These are phyloP conservation scores for Phlyctochytrium planicorne DNA, from an alignment of 192 early-diverging fungal species.

Conservation along the genomic window DNA sequence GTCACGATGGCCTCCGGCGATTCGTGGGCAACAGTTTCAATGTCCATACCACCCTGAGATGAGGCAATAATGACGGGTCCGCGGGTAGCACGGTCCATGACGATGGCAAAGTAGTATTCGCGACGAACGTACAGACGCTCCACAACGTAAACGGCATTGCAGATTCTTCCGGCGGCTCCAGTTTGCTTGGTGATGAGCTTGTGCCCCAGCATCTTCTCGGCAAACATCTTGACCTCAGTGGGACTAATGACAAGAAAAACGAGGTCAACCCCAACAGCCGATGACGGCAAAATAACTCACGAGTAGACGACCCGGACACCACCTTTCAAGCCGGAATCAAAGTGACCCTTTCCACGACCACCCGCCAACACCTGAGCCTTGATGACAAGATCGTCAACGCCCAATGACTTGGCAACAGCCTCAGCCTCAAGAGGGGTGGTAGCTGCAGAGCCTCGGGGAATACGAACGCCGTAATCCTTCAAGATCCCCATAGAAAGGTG, in stretches of 20 bases:
- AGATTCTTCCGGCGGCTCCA: constrained; percentile 88
- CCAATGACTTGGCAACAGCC: constrained; percentile 77
- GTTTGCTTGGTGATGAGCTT: constrained; percentile 99
- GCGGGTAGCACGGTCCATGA: constrained; percentile 92
- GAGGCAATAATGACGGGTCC: constrained; percentile 96
- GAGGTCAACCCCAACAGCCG: background rate
- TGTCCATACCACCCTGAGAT: constrained; percentile 97
- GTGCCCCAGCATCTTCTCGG: constrained; percentile 95
- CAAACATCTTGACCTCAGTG: constrained; percentile 81
- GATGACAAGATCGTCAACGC: constrained; percentile 58
- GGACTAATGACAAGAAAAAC: constrained; percentile 55
- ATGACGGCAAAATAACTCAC: constrained; percentile 64
- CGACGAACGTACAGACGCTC: constrained; percentile 96
- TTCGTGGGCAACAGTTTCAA: constrained; percentile 93
- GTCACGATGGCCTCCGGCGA: constrained; percentile 95
- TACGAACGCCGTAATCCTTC: constrained; percentile 86
- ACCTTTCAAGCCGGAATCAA: constrained; percentile 93
- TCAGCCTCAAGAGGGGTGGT: constrained; percentile 85
- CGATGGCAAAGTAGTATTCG: constrained; percentile 99
- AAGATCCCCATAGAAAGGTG: constrained; percentile 93
- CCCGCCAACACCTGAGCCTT: constrained; percentile 93
- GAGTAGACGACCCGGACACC: constrained; percentile 92
- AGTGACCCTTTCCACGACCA: constrained; percentile 97
- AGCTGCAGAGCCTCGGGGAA: constrained; percentile 86
- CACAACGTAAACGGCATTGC: constrained; percentile 92